phyloP scores from a whole-genome alignment of 169 alveolate genomes.

The Babesia ovata region DNA sequence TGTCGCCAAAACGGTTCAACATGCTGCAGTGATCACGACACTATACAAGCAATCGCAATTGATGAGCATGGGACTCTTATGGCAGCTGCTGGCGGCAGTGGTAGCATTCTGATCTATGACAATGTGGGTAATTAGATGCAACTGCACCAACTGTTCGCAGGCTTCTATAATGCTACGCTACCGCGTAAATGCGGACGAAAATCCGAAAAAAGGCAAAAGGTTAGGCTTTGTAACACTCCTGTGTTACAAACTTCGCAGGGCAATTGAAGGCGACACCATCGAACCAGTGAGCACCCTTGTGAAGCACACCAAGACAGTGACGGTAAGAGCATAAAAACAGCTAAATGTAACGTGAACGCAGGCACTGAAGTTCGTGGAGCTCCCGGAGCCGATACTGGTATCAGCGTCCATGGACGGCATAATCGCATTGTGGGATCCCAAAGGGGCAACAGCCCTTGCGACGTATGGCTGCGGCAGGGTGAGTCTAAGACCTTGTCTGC shows the following conservation, averaged over 20 bases:
- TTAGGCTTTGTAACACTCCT: neutral
- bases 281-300: constrained; percentile 15
- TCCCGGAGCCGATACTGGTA: neutral
- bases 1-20: neutral
- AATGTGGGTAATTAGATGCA: constrained; percentile 20
- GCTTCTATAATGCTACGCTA: neutral
- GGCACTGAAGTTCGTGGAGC: constrained; percentile 37
- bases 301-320: constrained; percentile 46
- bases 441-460: constrained; percentile 1
- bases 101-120: constrained; percentile 34
- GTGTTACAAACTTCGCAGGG: neutral
- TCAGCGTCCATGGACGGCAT: constrained; percentile 61
- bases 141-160: neutral
- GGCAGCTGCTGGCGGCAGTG: constrained; percentile 52
- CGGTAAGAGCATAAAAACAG: constrained; percentile 5
- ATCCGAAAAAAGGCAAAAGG: neutral
- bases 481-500: neutral
- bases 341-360: neutral
- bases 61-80: constrained; percentile 22
- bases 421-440: constrained; percentile 50
- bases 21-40: constrained; percentile 29
- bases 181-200: neutral
- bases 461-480: constrained; percentile 54
- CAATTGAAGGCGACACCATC: neutral
- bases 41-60: constrained; percentile 37